Base-by-base conservation (phyloP, 2,329 filamentous ascomycete species). In the Pseudovirgaria hyperparasitica region DNA sequence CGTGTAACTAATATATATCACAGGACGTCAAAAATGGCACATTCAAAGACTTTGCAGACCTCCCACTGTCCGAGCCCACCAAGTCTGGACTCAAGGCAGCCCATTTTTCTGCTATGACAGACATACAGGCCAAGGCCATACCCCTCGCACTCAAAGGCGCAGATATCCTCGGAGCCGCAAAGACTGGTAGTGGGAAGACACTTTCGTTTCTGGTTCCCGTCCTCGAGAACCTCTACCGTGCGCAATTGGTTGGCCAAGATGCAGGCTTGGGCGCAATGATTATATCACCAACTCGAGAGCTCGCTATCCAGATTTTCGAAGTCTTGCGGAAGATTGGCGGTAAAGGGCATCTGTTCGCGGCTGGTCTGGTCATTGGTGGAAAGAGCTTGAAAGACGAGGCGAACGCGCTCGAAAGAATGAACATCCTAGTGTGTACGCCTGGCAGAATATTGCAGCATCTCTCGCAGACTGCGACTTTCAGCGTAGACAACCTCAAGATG, bases 251-350 rank as follows among this genome's bases (percentile, higher is more conserved):
- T 10, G 82, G 92, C 43, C 69, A 76, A 41, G 90, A 98, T 57
- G 62, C 62, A 22, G 90, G 90, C 1, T 64, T 98, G 16, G 87
- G 87, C 6, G 90, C 90, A 4, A 68, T 98, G 37, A 82, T 98
- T 38, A 76, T 98, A 28, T 87, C 86, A 1, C 90, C 90, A 1
- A 98, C 90, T 6, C 77, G 90, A 46, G 90, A 98, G 58, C 65
- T 98, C 29, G 87, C 90, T 0, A 90, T 92, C 20, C 90, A 98
- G 55, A 98, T 93, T 35, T 98, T 96, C 48, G 81, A 94, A 31
- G 87, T 96, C 1, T 58, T 98, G 42, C 70, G 82, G 35, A 93
- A 92, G 53, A 72, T 98, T 31, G 90, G 90, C 23, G 72, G 82
- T 30, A 75, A 87, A 36, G 62, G 62, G 31, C 87, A 98, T 53